Conservation (phyloP, 1,139 yeast genomes). For the Wickerhamomyces sp. region DNA sequence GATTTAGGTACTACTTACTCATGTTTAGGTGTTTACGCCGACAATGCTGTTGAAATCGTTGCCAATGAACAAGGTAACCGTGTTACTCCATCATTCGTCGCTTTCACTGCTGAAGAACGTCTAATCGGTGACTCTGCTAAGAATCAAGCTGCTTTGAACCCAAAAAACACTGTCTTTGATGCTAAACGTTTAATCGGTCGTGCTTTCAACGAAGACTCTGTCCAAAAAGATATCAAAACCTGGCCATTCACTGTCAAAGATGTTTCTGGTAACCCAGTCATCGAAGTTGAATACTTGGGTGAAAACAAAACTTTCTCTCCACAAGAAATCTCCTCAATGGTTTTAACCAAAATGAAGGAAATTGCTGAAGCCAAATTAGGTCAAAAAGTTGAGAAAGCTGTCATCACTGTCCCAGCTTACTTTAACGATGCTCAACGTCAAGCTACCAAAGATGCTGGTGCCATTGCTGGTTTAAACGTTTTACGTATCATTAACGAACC, state of each 20-base stretch:
- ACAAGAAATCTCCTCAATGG: conserved; percentile 96
- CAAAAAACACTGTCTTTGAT: conserved; percentile 93
- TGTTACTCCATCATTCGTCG: conserved; percentile 97
- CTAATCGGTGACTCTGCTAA: conserved; percentile 97
- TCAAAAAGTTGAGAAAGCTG: conserved; percentile 91
- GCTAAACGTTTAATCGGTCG: conserved; percentile 98
- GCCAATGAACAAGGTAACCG: conserved; percentile 99
- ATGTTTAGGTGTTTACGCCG: conserved; percentile 86
- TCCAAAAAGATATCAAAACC: conserved; percentile 93
- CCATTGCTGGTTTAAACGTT: conserved; percentile 95
- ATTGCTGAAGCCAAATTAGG: conserved; percentile 95
- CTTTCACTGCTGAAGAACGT: conserved; percentile 96
- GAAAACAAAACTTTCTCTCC: conserved; percentile 93
- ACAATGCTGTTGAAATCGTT: conserved; percentile 89
- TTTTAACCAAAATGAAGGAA: conserved; percentile 96
- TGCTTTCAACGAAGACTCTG: conserved; percentile 84
- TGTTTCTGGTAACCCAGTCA: conserved; percentile 81
- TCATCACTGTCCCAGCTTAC: conserved; percentile 94
- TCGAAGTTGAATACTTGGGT: conserved; percentile 90
- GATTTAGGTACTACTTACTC: conserved; percentile 98
- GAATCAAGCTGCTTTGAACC: conserved; percentile 98
- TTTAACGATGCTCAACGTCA: conserved; percentile 98
- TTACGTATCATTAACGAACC: conserved; percentile 97
- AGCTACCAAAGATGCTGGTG: conserved; percentile 98
- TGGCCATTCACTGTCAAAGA: conserved; percentile 96